Percentiles rank a stretch among this genome's conserved stretches.
These are phyloP conservation scores for Craterostigma plantagineum DNA, from an alignment of 257 asterid species.

Conservation along the genomic window DNA sequence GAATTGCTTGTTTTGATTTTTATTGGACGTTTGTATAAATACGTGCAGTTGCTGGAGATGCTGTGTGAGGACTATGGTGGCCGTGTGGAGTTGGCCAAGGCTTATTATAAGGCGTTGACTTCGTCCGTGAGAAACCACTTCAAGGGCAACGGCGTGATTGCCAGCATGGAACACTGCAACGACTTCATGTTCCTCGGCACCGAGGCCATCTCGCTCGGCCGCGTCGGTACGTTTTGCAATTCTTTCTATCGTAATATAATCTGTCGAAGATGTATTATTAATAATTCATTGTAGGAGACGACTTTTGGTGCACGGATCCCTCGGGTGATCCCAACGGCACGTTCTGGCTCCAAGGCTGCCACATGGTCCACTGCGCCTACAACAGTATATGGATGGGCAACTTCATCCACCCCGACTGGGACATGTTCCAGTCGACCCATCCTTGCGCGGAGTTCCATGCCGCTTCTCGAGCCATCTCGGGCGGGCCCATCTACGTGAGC, in stretches of 20 bases:
- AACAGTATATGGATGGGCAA: slow-evolving; percentile 82
- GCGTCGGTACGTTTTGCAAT: not conserved
- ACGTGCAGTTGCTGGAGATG: not conserved
- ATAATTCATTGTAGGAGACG: slow-evolving; percentile 24
- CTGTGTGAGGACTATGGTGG: slow-evolving; percentile 5
- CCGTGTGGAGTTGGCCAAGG: slow-evolving; percentile 2
- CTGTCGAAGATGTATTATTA: too few relatives aligned
- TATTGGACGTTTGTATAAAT: too few relatives aligned
- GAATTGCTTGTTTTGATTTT: too few relatives aligned
- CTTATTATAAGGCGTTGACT: slow-evolving; percentile 1
- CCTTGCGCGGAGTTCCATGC: slow-evolving; percentile 81
- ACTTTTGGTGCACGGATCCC: slow-evolving; percentile 75
- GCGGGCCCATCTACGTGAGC: slow-evolving; percentile 36
- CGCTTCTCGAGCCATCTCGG: slow-evolving; percentile 70
- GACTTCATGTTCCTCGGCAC: slow-evolving; percentile 6
- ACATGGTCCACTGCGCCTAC: slow-evolving; percentile 81
- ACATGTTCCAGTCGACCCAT: slow-evolving; percentile 74
- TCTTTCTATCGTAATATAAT: too few relatives aligned
- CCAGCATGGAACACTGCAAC: slow-evolving; percentile 6
- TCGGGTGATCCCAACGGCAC: slow-evolving; percentile 74
- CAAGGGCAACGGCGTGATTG: slow-evolving; percentile 5
- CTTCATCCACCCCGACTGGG: slow-evolving; percentile 83
- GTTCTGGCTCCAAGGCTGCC: slow-evolving; percentile 71
- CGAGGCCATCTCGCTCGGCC: slow-evolving; percentile 3
- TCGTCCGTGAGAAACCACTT: not conserved